phyloP scores from a whole-genome alignment of 2,329 filamentous ascomycete species.

The Colletotrichum australisinense region DNA sequence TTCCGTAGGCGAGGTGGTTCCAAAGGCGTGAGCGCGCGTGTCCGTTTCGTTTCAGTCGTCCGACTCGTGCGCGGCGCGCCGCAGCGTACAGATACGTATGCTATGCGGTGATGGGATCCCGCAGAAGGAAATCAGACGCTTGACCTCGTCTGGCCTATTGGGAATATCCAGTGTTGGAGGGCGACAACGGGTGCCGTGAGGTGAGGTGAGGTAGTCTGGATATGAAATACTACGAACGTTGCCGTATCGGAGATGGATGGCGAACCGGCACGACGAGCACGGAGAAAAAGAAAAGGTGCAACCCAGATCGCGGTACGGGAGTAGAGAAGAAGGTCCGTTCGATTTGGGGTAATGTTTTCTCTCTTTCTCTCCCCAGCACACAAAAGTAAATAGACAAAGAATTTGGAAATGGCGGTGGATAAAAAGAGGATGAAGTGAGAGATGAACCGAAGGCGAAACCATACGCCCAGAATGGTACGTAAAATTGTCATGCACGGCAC shows the following conservation, averaged over 20 bases:
- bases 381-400: not conserved
- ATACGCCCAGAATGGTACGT: not conserved
- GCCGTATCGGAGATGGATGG: not conserved
- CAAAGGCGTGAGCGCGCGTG: slow-evolving; percentile 11
- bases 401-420: not conserved
- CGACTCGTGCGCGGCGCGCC: slow-evolving; percentile 8
- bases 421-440: not conserved
- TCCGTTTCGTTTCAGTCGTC: slow-evolving; percentile 17
- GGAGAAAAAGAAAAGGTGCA: not conserved
- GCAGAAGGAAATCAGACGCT: not conserved
- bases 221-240: not conserved
- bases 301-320: not conserved
- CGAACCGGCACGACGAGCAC: not conserved
- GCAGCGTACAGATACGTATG: not conserved
- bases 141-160: not conserved
- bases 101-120: not conserved
- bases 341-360: not conserved
- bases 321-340: not conserved
- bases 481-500: slow-evolving; percentile 9
- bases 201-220: not conserved
- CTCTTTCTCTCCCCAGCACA: too few species aligned
- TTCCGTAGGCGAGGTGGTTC: not conserved
- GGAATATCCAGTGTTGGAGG: not conserved
- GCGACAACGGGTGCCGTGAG: not conserved
- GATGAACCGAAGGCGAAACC: not conserved